Evolutionary conservation across 2,329 filamentous ascomycete species (phyloP), one percentile per base, ranked within the genome.

Genomic region (Ceratocystis cubensis): DNA sequence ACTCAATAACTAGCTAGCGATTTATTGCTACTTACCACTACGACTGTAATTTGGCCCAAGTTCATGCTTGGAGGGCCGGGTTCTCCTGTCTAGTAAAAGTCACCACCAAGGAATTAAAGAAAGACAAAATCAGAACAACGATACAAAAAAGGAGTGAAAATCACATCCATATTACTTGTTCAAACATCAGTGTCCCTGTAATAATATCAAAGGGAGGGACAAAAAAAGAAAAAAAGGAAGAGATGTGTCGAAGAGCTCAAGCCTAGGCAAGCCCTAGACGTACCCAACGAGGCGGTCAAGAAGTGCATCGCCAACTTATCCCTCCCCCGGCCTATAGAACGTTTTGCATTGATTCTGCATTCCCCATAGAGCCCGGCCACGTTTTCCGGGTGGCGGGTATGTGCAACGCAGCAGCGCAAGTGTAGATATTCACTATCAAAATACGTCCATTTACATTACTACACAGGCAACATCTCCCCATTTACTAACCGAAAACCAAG

Each of bases 21-120:
- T 13, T 20, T 25, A 50, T 50, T 50, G 48, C 48, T 50, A 8
- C 48, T 50, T 20, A n/a, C n/a, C 30, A 59, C 7, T 59, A 33
- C 56, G 25, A 59, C 56, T 59, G 25, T 59, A 59, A 59, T 59
- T 59, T 59, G 56, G 30, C 17, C 56, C 56, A 59, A 59, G 56
- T 59, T 59, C 13, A 59, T 59, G 56, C 56, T 59, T 59, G 56
- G 30, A 30, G 56, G 10, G 28, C 56, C 56, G 56, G 56, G 56
- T 59, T 59, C 56, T 59, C 56, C 56, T 59, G 56, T 59, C 56
- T 37, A 33, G 28, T n/a, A 10, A 10, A 20, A 10, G n/a, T 50
- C n/a, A 50, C 22, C 48, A 25, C 48, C 17, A 20, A 50, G 8
- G 13, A 53, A 25, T 41, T 15, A 53, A 25, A 50, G 1, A 13